Evolutionary conservation across 306 rosid species (phyloP), one percentile per base, ranked within the genome.

Genomic region (Clitoria ternatea): DNA sequence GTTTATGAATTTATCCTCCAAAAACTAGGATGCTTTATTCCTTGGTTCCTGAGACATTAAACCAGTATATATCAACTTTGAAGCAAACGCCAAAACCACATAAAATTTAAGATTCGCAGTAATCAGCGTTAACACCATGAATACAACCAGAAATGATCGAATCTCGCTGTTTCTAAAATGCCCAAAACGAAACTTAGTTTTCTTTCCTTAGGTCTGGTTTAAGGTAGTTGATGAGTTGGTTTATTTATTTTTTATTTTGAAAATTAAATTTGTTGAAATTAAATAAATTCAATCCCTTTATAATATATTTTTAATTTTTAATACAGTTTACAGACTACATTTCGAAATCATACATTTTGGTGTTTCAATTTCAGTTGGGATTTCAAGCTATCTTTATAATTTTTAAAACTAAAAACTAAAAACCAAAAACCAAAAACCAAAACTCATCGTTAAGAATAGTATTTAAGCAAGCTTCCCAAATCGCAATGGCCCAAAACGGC

Each of bases 41-140:
- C 22, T 24, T 4, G 29, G 29, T 37, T 42, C 48, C 82, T 72
- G 82, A 67, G 55, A 67, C 69, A 33, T 40, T 18, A 42, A 76
- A 6, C 55, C 52, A 80, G 19, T 5, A 37, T n/a, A n/a, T n/a
- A n/a, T n/a, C 56, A 64, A 52, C n/a, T 35, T 69, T 3, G 15
- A 74, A 68, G 18, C 40, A 27, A 49, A 77, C 60, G 7, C 45
- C 23, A 10, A 57, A 50, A 59, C 11, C 17, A 9, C 33, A 14
- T 2, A 68, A 48, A 57, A 35, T 10, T 43, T 6, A 30, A 10
- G 4, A 62, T 13, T 35, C 32, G 2, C 2, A 7, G 12, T 23
- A 40, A 52, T 23, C 35, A 43, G n/a, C 15, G 10, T 14, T 5
- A 13, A 19, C 39, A 22, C 26, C 2, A 72, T 35, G 11, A 45